Conservation (phyloP, 495 filamentous ascomycete genomes). For the Penicillium antarcticum region DNA sequence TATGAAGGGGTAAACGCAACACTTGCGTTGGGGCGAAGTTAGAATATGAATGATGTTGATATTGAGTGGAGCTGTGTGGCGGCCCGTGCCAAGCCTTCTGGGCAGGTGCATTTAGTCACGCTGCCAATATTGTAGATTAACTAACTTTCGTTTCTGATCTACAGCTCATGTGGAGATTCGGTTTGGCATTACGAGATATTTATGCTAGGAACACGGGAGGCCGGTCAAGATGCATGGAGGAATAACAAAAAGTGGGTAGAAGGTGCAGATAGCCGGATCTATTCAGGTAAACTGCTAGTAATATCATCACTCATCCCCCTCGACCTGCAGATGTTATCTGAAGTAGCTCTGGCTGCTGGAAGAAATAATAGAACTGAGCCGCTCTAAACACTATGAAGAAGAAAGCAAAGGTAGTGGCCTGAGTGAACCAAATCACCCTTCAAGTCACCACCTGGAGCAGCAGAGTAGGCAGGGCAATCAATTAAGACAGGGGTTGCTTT, state of each 20-base stretch:
- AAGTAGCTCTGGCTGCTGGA: background rate
- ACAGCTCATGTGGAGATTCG: no score
- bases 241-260: background rate
- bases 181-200: no score
- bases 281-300: background rate
- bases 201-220: no score
- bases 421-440: background rate
- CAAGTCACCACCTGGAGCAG: constrained; percentile 3
- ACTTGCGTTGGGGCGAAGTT: no score
- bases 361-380: background rate
- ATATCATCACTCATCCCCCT: constrained; percentile 4
- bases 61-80: background rate
- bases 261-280: background rate
- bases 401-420: background rate
- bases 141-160: no score
- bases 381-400: constrained; percentile 7
- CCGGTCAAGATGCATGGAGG: no score
- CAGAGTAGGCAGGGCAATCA: constrained; percentile 6
- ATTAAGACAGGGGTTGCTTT: constrained; percentile 4
- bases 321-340: background rate
- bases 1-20: no score
- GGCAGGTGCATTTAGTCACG: no score
- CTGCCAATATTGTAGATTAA: no score
- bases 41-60: no score
- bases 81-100: background rate